Evolutionary conservation across 2,329 filamentous ascomycete genomes (phyloP).

Genomic region (Biscogniauxia mediterranea): DNA sequence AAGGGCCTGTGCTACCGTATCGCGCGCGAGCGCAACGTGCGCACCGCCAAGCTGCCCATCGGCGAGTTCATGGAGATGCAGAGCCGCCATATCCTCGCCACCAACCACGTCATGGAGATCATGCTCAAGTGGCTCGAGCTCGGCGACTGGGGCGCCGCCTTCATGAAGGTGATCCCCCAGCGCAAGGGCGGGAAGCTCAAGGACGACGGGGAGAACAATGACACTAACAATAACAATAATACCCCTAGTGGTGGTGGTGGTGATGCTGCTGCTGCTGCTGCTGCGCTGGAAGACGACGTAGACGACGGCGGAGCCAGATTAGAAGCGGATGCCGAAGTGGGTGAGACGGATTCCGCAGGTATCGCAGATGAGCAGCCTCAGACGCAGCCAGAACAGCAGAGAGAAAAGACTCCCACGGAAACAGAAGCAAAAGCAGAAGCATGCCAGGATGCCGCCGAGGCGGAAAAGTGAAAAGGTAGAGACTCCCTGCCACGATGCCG

Average conservation of each 20-base stretch:
- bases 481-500: constrained; percentile 37
- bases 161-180: constrained; percentile 83
- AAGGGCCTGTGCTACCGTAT: constrained; percentile 90
- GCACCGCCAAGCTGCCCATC: constrained; percentile 89
- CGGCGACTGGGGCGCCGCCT: constrained; percentile 88
- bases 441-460: constrained; percentile 3
- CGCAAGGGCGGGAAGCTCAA: constrained; percentile 78
- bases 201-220: constrained; percentile 26
- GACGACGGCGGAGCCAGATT: neutral
- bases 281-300: neutral
- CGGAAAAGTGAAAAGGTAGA: constrained; percentile 9
- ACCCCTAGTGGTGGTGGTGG: neutral
- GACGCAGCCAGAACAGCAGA: constrained; percentile 10
- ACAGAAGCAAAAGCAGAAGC: neutral
- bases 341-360: too few relatives aligned
- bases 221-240: neutral
- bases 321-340: neutral
- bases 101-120: constrained; percentile 95
- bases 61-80: constrained; percentile 93
- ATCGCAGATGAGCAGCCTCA: constrained; percentile 1
- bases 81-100: constrained; percentile 80
- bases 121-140: constrained; percentile 91
- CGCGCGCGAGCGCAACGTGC: constrained; percentile 71
- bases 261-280: too few relatives aligned
- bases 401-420: neutral